These are phyloP conservation scores for Nitzschia palea DNA, from an alignment of 108 stramenopile species.

Conservation along the genomic window DNA sequence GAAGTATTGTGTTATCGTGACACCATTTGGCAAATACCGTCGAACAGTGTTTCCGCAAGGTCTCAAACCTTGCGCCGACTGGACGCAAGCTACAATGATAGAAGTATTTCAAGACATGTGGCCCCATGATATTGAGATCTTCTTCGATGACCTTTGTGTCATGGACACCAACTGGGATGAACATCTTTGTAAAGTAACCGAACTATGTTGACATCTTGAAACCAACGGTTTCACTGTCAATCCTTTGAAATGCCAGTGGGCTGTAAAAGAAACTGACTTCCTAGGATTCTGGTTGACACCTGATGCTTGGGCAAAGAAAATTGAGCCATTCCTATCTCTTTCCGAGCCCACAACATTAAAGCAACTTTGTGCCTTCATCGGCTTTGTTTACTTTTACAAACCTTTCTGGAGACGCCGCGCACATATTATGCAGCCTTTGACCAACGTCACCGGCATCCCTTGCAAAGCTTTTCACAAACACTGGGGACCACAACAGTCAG, in stretches of 20 bases:
- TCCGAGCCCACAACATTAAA: constrained; percentile 19
- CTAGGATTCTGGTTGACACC: constrained; percentile 38
- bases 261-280: constrained; percentile 29
- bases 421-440: constrained; percentile 35
- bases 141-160: constrained; percentile 40
- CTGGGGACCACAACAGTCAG: constrained; percentile 28
- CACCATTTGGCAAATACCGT: constrained; percentile 35
- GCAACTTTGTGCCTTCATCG: constrained; percentile 43
- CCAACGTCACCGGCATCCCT: constrained; percentile 2
- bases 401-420: constrained; percentile 31
- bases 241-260: constrained; percentile 28
- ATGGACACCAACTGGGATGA: constrained; percentile 12
- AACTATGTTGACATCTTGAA: constrained; percentile 7
- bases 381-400: constrained; percentile 47
- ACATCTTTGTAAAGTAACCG: constrained; percentile 21
- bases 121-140: constrained; percentile 25
- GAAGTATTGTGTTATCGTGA: constrained; percentile 21
- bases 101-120: constrained; percentile 19
- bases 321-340: constrained; percentile 36
- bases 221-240: constrained; percentile 25
- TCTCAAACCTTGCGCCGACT: constrained; percentile 14
- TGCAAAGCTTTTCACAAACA: constrained; percentile 22
- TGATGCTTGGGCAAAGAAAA: constrained; percentile 36
- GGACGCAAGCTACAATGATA: constrained; percentile 38
- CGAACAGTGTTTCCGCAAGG: constrained; percentile 27